Evolutionary conservation across 129 eudicot species (phyloP), one percentile per base, ranked within the genome.

Genomic region (Centrapalus pauciflorus): DNA sequence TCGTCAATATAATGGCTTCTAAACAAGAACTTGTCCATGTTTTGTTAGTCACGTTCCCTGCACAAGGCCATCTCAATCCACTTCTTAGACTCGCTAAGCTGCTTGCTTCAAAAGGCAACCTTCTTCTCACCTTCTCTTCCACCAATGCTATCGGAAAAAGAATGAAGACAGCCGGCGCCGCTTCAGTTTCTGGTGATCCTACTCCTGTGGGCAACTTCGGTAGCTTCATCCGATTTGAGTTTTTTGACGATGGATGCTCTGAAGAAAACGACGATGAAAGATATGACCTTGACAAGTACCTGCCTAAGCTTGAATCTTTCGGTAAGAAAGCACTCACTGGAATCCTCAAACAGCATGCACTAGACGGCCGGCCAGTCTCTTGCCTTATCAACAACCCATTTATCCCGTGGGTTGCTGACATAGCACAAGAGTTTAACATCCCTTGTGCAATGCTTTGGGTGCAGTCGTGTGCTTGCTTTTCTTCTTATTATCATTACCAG

Each of bases 381-480:
- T 92, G 90, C 66, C 21, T 91, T 0, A 79, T 91, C 52, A 81
- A 79, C 70, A 91, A 79, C 61, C 86, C 90, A 0, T 87, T 91
- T 48, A 52, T 91, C 19, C 90, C 94, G 0, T 91, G 96, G 96
- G 97, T 85, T 5, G 54, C 76, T 0, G 96, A 91, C 28, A 71
- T 91, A 25, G 97, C 86, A 0, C 71, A 76, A 1, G 52, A 37
- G 13, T 74, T 91, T 0, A 68, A 75, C 8, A 76, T 91, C 54
- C 90, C 94, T 13, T 73, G 75, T 25, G 90, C 96, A 1, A 14
- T 85, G 83, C 83, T 91, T n/a, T 87, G 97, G 97, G 78, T 81
- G 16, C 97, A 87, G 17, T 87, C 96, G 17, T 79, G 85, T 64
- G 90, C 90, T 41, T 80, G 85, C 32, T 85, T 91, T 49, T 75